Evolutionary conservation across 192 early-diverging fungal genomes (phyloP), one percentile per base, ranked within the genome.

Genomic region (Rhizophagus prolifer): DNA sequence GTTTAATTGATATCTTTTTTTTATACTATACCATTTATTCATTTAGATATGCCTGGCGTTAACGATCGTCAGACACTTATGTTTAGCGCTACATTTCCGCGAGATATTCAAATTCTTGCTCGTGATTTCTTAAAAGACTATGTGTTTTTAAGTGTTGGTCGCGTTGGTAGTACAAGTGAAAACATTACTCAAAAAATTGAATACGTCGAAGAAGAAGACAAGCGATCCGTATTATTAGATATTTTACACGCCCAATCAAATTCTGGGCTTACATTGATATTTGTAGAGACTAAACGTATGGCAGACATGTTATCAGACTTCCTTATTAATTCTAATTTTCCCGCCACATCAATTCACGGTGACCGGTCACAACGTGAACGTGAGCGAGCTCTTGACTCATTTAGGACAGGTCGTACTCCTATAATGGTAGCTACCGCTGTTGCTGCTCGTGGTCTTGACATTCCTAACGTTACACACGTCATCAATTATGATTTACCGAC

Each of bases 361-460:
- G 96, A 98, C 82, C 91, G 95, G 69, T 94, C 93, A 21, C 96
- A 99, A 84, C 89, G 92, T 44, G 97, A 98, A 81, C 93, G 97
- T 83, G 96, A 99, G 83, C 88, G 90, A 58, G 96, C 96, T 2
- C 85, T 99, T 26, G 88, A 92, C 70, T 88, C 83, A 60, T 99
- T 99, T 92, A 90, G 94, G 72, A 86, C 89, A 28, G 96, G 92
- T 41, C 86, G 91, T 75, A 88, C 88, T 46, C 88, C 91, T 14
- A 84, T 99, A 70, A 92, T 99, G 85, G 96, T 99, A 12, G 97
- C 96, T 31, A 99, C 97, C 10, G 97, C 95, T 47, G 97, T 98
- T 1, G 97, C 97, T 54, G 95, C 96, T 25, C 93, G 97, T 87
- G 97, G 97, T 75, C 84, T 99, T 58, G 94, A 94, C 82, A 94